phyloP scores from a whole-genome alignment of 2,329 filamentous ascomycete species.

The Sclerotinia minor region DNA sequence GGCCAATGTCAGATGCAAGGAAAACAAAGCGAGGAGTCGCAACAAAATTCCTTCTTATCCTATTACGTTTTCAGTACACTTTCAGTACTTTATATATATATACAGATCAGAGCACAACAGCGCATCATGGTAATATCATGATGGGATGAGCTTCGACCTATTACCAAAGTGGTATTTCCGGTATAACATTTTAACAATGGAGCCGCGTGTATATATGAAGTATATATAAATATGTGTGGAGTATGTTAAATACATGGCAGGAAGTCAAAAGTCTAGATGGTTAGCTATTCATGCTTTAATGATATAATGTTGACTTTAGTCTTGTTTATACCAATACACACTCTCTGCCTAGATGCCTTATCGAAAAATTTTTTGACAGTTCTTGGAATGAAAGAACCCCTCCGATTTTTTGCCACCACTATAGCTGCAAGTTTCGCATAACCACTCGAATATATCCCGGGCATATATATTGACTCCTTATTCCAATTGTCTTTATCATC shows the following conservation, averaged over 20 bases:
- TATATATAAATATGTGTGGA: conserved; percentile 3
- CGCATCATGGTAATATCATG: not conserved
- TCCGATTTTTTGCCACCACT: not conserved
- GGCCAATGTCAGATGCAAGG: not conserved
- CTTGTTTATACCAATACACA: not conserved
- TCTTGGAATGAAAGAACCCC: not conserved
- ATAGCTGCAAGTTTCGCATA: not conserved
- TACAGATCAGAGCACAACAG: not conserved
- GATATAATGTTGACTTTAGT: not conserved
- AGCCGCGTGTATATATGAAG: not conserved
- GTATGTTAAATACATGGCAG: no score
- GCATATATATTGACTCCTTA: not conserved
- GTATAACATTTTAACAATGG: not conserved
- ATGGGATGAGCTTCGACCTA: not conserved
- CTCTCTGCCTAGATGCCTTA: not conserved
- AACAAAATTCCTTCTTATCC: not conserved
- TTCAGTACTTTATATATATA: not conserved
- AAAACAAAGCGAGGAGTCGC: not conserved
- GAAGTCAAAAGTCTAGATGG: not conserved
- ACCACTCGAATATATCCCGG: not conserved
- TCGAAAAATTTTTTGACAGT: not conserved
- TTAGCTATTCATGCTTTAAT: conserved; percentile 6
- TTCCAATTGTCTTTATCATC: not conserved
- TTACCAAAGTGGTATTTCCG: not conserved
- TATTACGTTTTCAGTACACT: not conserved